A percentile compares a stretch with the other conserved stretches of the same genome.
Conservation (phyloP, 2,329 filamentous ascomycete genomes). For the Aspergillus tubingensis region DNA sequence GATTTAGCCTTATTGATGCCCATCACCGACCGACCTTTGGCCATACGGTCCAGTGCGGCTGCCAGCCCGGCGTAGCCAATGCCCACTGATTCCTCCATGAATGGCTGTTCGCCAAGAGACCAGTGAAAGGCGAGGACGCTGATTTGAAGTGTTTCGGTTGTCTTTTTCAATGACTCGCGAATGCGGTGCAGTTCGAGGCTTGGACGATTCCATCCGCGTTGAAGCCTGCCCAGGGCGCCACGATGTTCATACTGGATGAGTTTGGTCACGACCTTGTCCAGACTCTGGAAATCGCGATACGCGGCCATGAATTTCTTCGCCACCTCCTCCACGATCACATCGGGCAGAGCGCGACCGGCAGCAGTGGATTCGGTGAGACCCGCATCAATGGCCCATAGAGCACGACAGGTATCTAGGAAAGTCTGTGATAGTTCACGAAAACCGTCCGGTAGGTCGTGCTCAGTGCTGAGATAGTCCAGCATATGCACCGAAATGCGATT, state of each 20-base stretch:
- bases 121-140: constrained; percentile 68
- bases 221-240: constrained; percentile 60
- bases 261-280: constrained; percentile 64
- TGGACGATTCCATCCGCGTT: constrained; percentile 57
- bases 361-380: constrained; percentile 60
- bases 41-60: constrained; percentile 60
- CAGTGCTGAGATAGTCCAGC: constrained; percentile 63
- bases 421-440: constrained; percentile 64
- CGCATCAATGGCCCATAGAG: constrained; percentile 68
- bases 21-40: constrained; percentile 34
- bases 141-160: constrained; percentile 63
- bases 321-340: constrained; percentile 64
- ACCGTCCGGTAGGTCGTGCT: constrained; percentile 56
- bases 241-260: constrained; percentile 65
- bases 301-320: constrained; percentile 64
- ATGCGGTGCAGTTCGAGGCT: constrained; percentile 24
- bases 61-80: constrained; percentile 69
- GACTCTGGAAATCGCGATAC: constrained; percentile 62
- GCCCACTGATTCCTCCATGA: constrained; percentile 59
- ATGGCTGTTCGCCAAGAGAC: constrained; percentile 61
- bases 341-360: constrained; percentile 56
- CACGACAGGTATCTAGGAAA: constrained; percentile 67
- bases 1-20: constrained; percentile 32
- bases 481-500: constrained; percentile 67
- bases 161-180: constrained; percentile 57